These are phyloP conservation scores for Manihot esculenta DNA, from an alignment of 441 rosid genomes.

Conservation along the genomic window DNA sequence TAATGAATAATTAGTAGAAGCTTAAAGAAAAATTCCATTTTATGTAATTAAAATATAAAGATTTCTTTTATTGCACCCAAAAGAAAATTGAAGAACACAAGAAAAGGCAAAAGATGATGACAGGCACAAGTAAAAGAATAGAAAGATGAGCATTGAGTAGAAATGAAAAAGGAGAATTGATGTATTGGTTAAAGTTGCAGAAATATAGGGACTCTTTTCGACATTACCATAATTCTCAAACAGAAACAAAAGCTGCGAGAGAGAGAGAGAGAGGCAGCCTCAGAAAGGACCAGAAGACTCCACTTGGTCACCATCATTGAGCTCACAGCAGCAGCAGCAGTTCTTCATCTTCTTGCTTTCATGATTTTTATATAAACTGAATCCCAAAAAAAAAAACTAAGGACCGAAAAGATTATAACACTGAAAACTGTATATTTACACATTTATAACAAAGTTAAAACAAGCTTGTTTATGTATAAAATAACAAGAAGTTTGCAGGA, in stretches of 20 bases:
- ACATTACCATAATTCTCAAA: conserved; percentile 8
- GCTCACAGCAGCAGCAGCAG: too few species aligned
- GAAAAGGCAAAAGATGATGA: too few species aligned
- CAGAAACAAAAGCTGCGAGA: conserved; percentile 7
- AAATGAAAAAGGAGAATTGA: not conserved
- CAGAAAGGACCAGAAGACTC: too few species aligned
- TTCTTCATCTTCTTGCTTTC: not conserved
- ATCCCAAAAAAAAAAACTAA: not conserved
- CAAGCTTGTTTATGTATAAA: conserved; percentile 48
- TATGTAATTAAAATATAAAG: too few species aligned
- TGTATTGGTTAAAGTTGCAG: not conserved
- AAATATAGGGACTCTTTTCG: not conserved
- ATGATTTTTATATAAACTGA: not conserved
- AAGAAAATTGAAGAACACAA: too few species aligned
- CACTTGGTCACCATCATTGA: conserved; percentile 33
- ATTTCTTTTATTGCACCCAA: too few species aligned
- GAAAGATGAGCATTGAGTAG: not conserved
- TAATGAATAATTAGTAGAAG: too few species aligned
- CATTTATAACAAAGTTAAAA: conserved; percentile 35
- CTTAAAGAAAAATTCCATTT: too few species aligned
- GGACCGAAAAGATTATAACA: conserved; percentile 10
- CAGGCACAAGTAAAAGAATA: not conserved
- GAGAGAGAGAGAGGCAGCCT: conserved; percentile 2
- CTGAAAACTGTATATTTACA: conserved; percentile 53
- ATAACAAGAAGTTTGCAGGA: conserved; percentile 33